Evolutionary conservation across 768 basidiomycete genomes (phyloP), one percentile per base, ranked within the genome.

Genomic region (Erythrobasidium yunnanense): DNA sequence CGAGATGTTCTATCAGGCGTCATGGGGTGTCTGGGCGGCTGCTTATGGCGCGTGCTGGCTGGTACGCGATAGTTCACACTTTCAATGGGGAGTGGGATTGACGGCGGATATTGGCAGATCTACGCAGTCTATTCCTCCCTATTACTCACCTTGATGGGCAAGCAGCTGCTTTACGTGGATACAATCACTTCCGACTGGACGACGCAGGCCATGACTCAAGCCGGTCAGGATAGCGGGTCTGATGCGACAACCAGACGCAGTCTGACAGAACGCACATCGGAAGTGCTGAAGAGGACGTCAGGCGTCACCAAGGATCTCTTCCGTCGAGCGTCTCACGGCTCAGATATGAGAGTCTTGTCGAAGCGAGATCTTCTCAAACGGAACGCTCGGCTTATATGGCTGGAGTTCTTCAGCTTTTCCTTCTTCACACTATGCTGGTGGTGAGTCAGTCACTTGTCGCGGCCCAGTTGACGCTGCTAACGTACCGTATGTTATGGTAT

Each of bases 321-420:
- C 11, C 38, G n/a, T n/a, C 38, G 38, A 11, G 22, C 56, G n/a
- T 47, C 56, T 35, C 27, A 22, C 22, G 60, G 60, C 5, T 49
- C 66, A 4, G 66, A 67, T 8, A 33, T 68, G 62, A 20, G 38
- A 2, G 49, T 63, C 27, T 38, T 66, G 34, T 65, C 63, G 4
- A 68, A 68, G 52, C 60, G 57, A 18, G 67, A 68, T 25, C 50
- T 68, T 8, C 46, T 68, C 23, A 53, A 60, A 4, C 58, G 46
- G 22, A 68, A 68, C 51, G 54, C 63, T 4, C 2, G 49, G 1
- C 42, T 68, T 11, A 51, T 68, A 33, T 34, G 32, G 23, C 17
- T 65, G n/a, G 67, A 68, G 32, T 49, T 58, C 20, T 25, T 53
- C 27, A 23, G 49, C 4, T 68, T 65, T 45, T 51, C 63, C 18